Base-by-base conservation (phyloP, 2,329 filamentous ascomycete species). In the Apiospora aurea region DNA sequence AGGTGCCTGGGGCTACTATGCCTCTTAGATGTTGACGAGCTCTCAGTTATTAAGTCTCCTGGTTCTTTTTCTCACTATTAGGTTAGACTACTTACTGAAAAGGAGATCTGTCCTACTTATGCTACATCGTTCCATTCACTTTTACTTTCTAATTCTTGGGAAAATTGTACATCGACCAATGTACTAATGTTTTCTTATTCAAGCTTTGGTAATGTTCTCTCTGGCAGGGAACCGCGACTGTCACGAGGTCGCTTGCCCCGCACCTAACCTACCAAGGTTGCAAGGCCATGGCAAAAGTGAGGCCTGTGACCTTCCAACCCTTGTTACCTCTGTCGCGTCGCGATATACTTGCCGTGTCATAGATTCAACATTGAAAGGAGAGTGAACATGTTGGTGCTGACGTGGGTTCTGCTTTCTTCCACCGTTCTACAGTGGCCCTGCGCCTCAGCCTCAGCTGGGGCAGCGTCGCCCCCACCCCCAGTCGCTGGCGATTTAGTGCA, bases 161-260 rank as follows among this genome's bases (percentile, higher is more conserved):
- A n/a, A n/a, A n/a, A n/a, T n/a, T n/a, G n/a, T n/a, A n/a, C n/a
- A n/a, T n/a, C n/a, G n/a, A 14, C 14, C 16, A 14, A 4, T 14
- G 11, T 44, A 14, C 43, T 44, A 44, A 44, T 16, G 11, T 44
- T 44, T 14, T 46, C 18, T 16, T 18, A 18, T 46, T 10, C 16
- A 47, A 6, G 6, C n/a, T 47, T 18, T 47, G 46, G 7, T 18
- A 8, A 4, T 47, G 46, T 7, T 8, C 49, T 53, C 24, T 10
- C 13, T 57, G 14, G 18, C 14, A 34, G 26, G 51, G 51, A 61
- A 61, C 7, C 10, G 53, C 29, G 26, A 38, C 53, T 51, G 53
- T 61, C 26, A 61, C 53, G 53, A 38, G 53, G 53, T 34, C 29
- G 16, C n/a, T 21, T 61, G 53, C 53, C 53, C 53, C 53, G 53